A percentile compares a stretch with the other conserved stretches of the same genome.
Conservation (phyloP, 495 filamentous ascomycete genomes). For the Neurospora tetraspora region DNA sequence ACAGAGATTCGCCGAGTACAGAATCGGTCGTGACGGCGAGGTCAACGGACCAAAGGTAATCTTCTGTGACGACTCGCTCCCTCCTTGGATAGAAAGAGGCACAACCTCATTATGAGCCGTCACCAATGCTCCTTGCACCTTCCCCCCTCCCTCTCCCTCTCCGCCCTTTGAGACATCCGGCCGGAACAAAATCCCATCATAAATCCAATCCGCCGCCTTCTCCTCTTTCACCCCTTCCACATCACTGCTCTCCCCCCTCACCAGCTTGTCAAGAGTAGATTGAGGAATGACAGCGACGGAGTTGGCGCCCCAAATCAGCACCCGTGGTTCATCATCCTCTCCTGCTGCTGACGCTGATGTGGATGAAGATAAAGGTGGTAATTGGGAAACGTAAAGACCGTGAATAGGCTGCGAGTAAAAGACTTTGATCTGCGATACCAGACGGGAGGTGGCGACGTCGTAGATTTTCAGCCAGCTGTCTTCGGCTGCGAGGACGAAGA, state of each 20-base stretch:
- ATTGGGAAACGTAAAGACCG: constrained; percentile 43
- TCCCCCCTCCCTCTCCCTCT: no score
- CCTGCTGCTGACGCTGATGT: not conserved
- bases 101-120: constrained; percentile 78
- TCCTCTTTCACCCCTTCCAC: constrained; percentile 4
- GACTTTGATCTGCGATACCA: constrained; percentile 34
- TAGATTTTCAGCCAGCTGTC: constrained; percentile 61
- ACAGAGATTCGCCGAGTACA: constrained; percentile 73
- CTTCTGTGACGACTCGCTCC: no score
- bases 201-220: constrained; percentile 67
- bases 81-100: not conserved
- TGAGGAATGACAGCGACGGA: constrained; percentile 21
- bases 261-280: constrained; percentile 11
- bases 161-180: no score
- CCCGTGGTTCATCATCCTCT: not conserved
- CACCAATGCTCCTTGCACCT: constrained; percentile 39
- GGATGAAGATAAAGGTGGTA: not conserved
- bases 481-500: constrained; percentile 60
- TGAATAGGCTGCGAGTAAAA: constrained; percentile 59
- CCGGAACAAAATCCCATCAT: constrained; percentile 54
- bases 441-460: constrained; percentile 25
- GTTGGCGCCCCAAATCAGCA: constrained; percentile 51
- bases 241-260: constrained; percentile 3
- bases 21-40: constrained; percentile 69
- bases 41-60: constrained; percentile 33